Evolutionary conservation across 139 green algal genomes (phyloP).

Genomic region (Coelastrella sp.): DNA sequence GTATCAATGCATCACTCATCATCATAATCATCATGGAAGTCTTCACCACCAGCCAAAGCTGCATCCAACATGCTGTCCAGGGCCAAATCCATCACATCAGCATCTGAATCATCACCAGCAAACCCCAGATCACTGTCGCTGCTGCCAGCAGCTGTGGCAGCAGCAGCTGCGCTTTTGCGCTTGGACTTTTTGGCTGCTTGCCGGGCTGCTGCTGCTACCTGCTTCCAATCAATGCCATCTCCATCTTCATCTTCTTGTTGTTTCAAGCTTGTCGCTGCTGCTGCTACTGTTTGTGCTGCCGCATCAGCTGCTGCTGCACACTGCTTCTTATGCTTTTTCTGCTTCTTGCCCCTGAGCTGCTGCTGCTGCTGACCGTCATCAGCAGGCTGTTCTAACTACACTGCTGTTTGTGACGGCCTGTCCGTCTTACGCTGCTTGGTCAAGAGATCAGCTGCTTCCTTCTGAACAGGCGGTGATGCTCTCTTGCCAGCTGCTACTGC

Average conservation of each 20-base stretch:
- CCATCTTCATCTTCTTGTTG: conserved; percentile 8
- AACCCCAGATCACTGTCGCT: background rate
- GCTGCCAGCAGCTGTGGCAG: background rate
- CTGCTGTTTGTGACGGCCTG: background rate
- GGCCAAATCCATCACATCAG: conserved; percentile 38
- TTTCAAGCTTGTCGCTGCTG: background rate
- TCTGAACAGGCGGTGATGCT: no score
- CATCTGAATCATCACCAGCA: background rate
- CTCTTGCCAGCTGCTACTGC: background rate
- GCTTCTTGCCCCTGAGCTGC: background rate
- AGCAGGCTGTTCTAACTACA: background rate
- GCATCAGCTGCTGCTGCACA: background rate
- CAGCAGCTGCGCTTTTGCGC: background rate
- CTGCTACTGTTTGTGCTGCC: background rate
- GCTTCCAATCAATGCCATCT: conserved; percentile 28
- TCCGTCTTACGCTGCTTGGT: no score
- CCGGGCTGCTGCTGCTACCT: conserved; percentile 9
- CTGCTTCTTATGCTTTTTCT: background rate
- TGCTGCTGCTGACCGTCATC: background rate
- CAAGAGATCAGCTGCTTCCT: no score
- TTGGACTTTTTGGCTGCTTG: background rate
- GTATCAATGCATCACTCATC: no score
- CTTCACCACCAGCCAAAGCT: background rate
- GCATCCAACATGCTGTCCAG: conserved; percentile 55
- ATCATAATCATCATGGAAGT: conserved; percentile 31